phyloP scores from a whole-genome alignment of 2,329 filamentous ascomycete species.

The Penicillium sp. region DNA sequence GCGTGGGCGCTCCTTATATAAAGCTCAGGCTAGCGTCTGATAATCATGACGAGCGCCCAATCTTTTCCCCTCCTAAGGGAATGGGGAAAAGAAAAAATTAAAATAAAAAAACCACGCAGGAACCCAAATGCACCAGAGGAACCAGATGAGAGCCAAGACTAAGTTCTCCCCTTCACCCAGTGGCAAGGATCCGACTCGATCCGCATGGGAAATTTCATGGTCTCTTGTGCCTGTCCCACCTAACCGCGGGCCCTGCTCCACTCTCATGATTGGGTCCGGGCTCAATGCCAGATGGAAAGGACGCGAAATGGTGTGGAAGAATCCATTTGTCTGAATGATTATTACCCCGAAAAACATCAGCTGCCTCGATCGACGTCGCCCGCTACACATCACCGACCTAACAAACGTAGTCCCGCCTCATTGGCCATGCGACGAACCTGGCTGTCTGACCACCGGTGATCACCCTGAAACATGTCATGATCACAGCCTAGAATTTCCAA shows the following conservation, averaged over 20 bases:
- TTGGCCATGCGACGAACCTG: neutral
- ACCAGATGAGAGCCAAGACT: conserved; percentile 5
- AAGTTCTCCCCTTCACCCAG: conserved; percentile 13
- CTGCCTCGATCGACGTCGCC: conserved; percentile 6
- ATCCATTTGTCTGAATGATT: neutral
- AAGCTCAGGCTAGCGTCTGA: conserved; percentile 27
- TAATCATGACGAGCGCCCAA: conserved; percentile 26
- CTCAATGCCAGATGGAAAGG: conserved; percentile 3
- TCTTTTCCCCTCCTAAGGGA: conserved; percentile 8
- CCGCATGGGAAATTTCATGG: conserved; percentile 25
- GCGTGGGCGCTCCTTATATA: conserved; percentile 26
- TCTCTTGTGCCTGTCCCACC: conserved; percentile 32
- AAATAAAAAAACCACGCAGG: conserved; percentile 3
- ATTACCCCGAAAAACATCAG: conserved; percentile 2
- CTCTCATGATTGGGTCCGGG: conserved; percentile 18
- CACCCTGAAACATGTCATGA: conserved; percentile 3
- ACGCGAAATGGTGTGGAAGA: neutral
- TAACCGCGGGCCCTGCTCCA: conserved; percentile 23
- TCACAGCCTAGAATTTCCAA: neutral
- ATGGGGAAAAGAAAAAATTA: neutral
- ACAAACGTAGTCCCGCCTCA: conserved; percentile 1
- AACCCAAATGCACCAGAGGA: conserved; percentile 1
- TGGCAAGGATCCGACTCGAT: conserved; percentile 29
- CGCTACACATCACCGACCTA: conserved; percentile 1
- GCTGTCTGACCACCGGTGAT: conserved; percentile 2